Conservation (phyloP, 805 yeast species). For the Scheffersomyces stipitis region DNA sequence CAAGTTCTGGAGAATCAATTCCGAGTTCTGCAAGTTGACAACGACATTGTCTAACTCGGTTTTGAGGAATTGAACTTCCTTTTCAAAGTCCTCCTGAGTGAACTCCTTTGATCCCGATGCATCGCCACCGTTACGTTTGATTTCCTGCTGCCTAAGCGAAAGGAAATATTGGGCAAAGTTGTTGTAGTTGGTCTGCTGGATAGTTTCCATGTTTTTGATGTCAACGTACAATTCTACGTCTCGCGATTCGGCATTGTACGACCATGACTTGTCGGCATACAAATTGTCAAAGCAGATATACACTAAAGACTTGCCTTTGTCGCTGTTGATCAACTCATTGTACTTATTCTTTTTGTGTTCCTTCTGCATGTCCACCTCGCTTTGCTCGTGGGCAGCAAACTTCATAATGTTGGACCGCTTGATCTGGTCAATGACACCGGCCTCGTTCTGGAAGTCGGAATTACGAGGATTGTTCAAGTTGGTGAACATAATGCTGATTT, state of each 20-base stretch:
- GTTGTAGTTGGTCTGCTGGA: slow-evolving; percentile 36
- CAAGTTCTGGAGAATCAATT: slow-evolving; percentile 23
- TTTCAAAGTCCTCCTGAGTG: slow-evolving; percentile 33
- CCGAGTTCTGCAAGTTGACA: slow-evolving; percentile 30
- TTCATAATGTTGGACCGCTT: slow-evolving; percentile 8
- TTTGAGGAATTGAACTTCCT: slow-evolving; percentile 26
- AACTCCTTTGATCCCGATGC: slow-evolving; percentile 12
- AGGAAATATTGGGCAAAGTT: slow-evolving; percentile 35
- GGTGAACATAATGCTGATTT: slow-evolving; percentile 34
- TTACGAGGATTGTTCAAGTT: slow-evolving; percentile 32
- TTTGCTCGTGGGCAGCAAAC: slow-evolving; percentile 9
- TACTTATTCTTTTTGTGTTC: slow-evolving; percentile 9
- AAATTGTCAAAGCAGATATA: slow-evolving; percentile 44
- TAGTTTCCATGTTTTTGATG: slow-evolving; percentile 33
- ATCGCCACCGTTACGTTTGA: slow-evolving; percentile 6
- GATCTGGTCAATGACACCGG: slow-evolving; percentile 2
- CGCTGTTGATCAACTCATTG: slow-evolving; percentile 15
- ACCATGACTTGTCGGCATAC: slow-evolving; percentile 43
- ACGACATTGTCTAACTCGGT: slow-evolving; percentile 30
- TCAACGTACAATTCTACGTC: slow-evolving; percentile 36
- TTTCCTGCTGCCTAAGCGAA: slow-evolving; percentile 9
- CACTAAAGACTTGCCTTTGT: slow-evolving; percentile 27
- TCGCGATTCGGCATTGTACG: slow-evolving; percentile 30
- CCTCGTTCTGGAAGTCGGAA: slow-evolving; percentile 6
- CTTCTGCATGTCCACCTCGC: slow-evolving; percentile 1